Percentiles rank a stretch among this genome's conserved stretches.
phyloP scores from a whole-genome alignment of 352 stramenopile genomes.

The Globisporangium camurandrum region DNA sequence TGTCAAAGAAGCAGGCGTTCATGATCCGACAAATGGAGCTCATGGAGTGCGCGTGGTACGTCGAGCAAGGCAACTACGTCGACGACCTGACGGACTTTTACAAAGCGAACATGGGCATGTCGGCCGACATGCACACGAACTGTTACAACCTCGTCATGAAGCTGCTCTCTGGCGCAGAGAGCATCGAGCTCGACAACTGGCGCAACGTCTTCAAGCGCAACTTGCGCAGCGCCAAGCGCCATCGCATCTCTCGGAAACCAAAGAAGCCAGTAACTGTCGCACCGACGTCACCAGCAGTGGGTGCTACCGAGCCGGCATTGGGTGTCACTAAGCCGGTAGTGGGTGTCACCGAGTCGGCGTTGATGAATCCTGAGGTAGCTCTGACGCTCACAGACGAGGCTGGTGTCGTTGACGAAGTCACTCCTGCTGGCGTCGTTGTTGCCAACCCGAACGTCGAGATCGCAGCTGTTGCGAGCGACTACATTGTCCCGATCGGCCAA shows the following conservation, averaged over 20 bases:
- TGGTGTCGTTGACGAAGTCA: no score
- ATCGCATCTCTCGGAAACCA: background rate
- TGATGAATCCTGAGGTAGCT: background rate
- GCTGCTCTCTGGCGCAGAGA: slow-evolving; percentile 8
- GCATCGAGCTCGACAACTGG: slow-evolving; percentile 17
- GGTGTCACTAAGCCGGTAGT: background rate
- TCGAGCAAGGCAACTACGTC: slow-evolving; percentile 15
- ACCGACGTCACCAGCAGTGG: background rate
- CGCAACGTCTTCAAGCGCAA: slow-evolving; percentile 12
- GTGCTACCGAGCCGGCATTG: background rate
- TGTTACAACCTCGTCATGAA: slow-evolving; percentile 17
- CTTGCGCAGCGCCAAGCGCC: slow-evolving; percentile 1
- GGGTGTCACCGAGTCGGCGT: background rate
- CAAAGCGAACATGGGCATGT: slow-evolving; percentile 16
- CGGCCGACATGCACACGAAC: slow-evolving; percentile 4
- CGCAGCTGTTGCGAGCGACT: background rate
- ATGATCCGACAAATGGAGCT: slow-evolving; percentile 22
- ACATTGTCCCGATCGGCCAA: background rate
- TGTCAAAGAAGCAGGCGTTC: background rate
- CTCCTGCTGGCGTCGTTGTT: background rate
- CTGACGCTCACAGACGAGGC: background rate
- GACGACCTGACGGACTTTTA: slow-evolving; percentile 21
- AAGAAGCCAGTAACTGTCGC: no score
- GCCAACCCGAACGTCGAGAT: background rate
- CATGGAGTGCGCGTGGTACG: slow-evolving; percentile 31